These are phyloP conservation scores for Kregervanrija pseudodelftensis DNA, from an alignment of 805 yeast species.

Conservation along the genomic window DNA sequence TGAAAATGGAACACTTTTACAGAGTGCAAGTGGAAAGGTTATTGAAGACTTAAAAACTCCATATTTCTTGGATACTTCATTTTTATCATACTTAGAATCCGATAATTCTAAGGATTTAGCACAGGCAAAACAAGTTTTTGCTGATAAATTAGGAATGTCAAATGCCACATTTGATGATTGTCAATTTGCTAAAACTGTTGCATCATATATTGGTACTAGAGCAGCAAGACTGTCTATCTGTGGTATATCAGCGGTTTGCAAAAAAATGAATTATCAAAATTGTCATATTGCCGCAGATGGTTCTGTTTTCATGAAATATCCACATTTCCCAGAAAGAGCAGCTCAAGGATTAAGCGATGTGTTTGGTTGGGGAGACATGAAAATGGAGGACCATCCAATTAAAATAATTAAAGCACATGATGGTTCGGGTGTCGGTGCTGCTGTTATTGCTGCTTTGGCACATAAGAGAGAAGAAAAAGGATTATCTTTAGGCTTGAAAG, in stretches of 20 bases:
- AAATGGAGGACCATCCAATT: conserved; percentile 63
- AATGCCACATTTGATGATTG: conserved; percentile 76
- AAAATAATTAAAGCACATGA: conserved; percentile 89
- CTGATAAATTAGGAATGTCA: conserved; percentile 44
- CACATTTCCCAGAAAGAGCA: conserved; percentile 88
- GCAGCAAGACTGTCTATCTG: conserved; percentile 91
- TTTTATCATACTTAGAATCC: conserved; percentile 79
- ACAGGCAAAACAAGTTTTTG: conserved; percentile 66
- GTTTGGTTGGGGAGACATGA: conserved; percentile 62
- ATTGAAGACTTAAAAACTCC: conserved; percentile 49
- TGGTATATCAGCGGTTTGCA: conserved; percentile 94
- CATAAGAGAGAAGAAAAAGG: conserved; percentile 69
- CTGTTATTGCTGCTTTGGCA: conserved; percentile 93
- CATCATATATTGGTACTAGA: conserved; percentile 88
- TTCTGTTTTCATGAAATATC: conserved; percentile 89
- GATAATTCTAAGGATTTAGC: conserved; percentile 83
- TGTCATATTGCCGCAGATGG: conserved; percentile 98
- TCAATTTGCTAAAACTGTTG: conserved; percentile 69
- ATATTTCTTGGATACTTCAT: conserved; percentile 82
- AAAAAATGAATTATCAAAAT: conserved; percentile 72
- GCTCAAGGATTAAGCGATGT: conserved; percentile 89
- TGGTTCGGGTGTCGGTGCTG: conserved; percentile 99
- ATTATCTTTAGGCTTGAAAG: conserved; percentile 50
- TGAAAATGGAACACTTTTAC: conserved; percentile 60
- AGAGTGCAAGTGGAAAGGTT: conserved; percentile 47